phyloP scores from a whole-genome alignment of 495 filamentous ascomycete genomes.

The Lepidopterella palustris region DNA sequence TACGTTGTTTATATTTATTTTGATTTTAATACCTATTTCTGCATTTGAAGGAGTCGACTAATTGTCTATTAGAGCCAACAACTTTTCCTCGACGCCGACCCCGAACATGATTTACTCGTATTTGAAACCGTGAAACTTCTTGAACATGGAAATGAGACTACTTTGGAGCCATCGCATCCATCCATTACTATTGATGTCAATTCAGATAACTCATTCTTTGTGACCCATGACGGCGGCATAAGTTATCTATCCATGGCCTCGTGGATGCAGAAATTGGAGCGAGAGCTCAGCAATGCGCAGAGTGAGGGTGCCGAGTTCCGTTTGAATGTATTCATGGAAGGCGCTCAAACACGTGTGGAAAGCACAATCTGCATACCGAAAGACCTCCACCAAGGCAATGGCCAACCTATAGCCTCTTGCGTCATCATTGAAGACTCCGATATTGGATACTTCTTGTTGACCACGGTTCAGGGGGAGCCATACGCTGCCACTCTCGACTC shows the following conservation, averaged over 20 bases:
- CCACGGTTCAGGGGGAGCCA: constrained; percentile 56
- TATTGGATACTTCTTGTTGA: constrained; percentile 73
- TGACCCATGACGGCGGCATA: constrained; percentile 66
- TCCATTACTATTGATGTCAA: constrained; percentile 54
- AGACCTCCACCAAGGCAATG: constrained; percentile 29
- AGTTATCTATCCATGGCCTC: constrained; percentile 62
- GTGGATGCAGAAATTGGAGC: constrained; percentile 71
- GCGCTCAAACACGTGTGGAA: constrained; percentile 55
- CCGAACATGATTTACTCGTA: constrained; percentile 42
- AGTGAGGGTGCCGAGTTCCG: constrained; percentile 65
- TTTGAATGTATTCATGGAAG: constrained; percentile 60
- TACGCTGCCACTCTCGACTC: constrained; percentile 61
- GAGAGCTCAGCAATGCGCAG: constrained; percentile 61
- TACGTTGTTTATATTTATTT: constrained; percentile 1
- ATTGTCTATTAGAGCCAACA: neutral
- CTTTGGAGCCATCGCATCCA: constrained; percentile 8
- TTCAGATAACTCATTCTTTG: constrained; percentile 70
- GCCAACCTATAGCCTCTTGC: constrained; percentile 38
- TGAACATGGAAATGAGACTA: neutral
- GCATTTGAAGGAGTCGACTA: neutral
- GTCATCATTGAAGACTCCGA: constrained; percentile 66
- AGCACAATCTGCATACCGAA: constrained; percentile 48
- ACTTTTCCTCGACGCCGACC: constrained; percentile 35
- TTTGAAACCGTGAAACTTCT: constrained; percentile 17
- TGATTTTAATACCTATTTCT: neutral